A percentile compares a stretch with the other conserved stretches of the same genome.
Evolutionary conservation across 2,329 filamentous ascomycete species (phyloP).

Genomic region (Penicillium brevicompactum): DNA sequence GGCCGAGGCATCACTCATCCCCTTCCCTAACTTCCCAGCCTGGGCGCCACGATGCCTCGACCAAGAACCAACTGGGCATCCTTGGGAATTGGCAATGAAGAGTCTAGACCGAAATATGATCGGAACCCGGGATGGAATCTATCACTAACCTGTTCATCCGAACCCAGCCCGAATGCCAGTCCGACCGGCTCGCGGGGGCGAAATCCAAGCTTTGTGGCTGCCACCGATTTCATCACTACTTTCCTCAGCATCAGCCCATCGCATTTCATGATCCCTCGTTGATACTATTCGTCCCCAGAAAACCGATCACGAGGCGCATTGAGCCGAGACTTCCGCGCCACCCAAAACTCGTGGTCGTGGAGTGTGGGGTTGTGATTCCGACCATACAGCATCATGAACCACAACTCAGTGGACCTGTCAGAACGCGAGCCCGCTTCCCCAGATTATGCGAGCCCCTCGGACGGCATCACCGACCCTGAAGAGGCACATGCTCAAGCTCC

Average conservation of each 20-base stretch:
- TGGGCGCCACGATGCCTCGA: background rate
- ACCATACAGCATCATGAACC: slow-evolving; percentile 3
- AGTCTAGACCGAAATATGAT: background rate
- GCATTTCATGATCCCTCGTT: background rate
- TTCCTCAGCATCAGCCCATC: background rate
- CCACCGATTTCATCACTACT: slow-evolving; percentile 20
- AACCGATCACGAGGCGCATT: slow-evolving; percentile 14
- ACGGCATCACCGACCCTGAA: background rate
- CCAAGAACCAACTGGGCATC: background rate
- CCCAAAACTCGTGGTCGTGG: slow-evolving; percentile 4
- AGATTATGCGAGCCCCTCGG: slow-evolving; percentile 13
- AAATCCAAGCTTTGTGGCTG: slow-evolving; percentile 10
- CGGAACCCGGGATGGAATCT: background rate
- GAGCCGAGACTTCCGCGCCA: slow-evolving; percentile 13
- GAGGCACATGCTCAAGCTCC: too few species aligned
- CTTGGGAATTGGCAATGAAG: background rate
- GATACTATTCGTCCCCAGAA: slow-evolving; percentile 8
- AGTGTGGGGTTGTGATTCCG: slow-evolving; percentile 6
- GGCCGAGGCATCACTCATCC: too few species aligned
- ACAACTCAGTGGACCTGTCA: slow-evolving; percentile 5
- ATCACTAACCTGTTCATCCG: background rate
- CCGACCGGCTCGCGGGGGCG: background rate
- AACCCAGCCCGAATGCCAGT: background rate
- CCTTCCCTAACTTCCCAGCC: background rate
- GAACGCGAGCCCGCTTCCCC: slow-evolving; percentile 14